Evolutionary conservation across 148 eudicot genomes (phyloP), one percentile per base, ranked within the genome.

Genomic region (Cornus florida): DNA sequence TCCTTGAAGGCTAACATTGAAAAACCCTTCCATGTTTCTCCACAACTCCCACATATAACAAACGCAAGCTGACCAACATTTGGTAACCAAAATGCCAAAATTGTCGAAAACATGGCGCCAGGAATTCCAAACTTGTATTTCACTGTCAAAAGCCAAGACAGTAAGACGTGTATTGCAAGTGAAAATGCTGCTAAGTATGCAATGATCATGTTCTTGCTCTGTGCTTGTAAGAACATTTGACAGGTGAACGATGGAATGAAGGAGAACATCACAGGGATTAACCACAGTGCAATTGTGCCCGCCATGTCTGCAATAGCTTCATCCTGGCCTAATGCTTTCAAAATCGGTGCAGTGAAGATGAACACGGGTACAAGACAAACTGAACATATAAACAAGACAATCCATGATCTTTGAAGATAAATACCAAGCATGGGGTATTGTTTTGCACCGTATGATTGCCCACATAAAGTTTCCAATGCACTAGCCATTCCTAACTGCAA

Each of bases 361-460:
- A 80, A 86, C 5, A 78, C 0, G 7, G 85, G 85, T 6, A 68
- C 31, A 1, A 86, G 64, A 16, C 62, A 17, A 32, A 79, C 11
- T 33, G 81, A 20, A 60, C 79, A 38, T 10, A 72, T 17, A 10
- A 48, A 38, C 72, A 82, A 32, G 17, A 85, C 24, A 46, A 85
- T 56, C 82, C 84, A 82, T 66, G 84, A 82, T 79, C 76, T 79
- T 67, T 86, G 89, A 53, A 86, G 84, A 59, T 86, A 76, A 9
- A 86, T 39, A 0, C 89, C 89, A 17, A 86, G 81, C 86, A 77
- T 79, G 74, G 73, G 65, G 65, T 81, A 64, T 22, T 81, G 82
- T n/a, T 79, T 77, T 20, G 89, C 89, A 13, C 89, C 89, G 31
- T 81, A 86, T 10, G 89, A 75, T 77, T 86, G 89, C 39, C 89